Conservation (phyloP, 805 yeast species). For the Zygoascus ofunaensis region DNA sequence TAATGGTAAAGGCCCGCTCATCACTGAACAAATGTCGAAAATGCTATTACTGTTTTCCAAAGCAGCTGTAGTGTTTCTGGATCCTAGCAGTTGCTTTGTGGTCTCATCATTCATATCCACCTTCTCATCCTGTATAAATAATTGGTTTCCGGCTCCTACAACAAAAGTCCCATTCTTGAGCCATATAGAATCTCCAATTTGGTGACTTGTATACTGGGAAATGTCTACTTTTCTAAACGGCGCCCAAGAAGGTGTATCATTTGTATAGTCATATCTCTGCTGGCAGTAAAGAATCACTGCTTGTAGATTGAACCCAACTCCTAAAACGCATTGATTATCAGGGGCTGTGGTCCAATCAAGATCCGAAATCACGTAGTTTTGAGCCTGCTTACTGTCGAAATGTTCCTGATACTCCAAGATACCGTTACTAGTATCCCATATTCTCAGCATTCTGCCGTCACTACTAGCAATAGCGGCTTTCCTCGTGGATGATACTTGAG, state of each 20-base stretch:
- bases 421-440: slow-evolving; percentile 72
- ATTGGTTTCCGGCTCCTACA: slow-evolving; percentile 82
- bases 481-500: slow-evolving; percentile 67
- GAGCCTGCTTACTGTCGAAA: slow-evolving; percentile 23
- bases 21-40: slow-evolving; percentile 59
- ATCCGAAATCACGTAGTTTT: slow-evolving; percentile 41
- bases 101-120: slow-evolving; percentile 47
- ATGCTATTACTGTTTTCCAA: slow-evolving; percentile 29
- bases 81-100: slow-evolving; percentile 47
- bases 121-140: slow-evolving; percentile 67
- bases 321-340: slow-evolving; percentile 58
- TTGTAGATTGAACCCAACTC: slow-evolving; percentile 60
- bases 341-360: slow-evolving; percentile 80
- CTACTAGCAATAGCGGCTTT: slow-evolving; percentile 68
- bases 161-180: slow-evolving; percentile 67
- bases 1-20: slow-evolving; percentile 83
- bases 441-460: slow-evolving; percentile 41
- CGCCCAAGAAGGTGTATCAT: slow-evolving; percentile 65
- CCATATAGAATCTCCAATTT: slow-evolving; percentile 88
- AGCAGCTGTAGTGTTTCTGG: slow-evolving; percentile 30
- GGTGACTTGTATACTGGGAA: slow-evolving; percentile 61
- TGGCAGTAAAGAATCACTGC: slow-evolving; percentile 64
- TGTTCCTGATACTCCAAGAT: slow-evolving; percentile 52
- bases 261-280: slow-evolving; percentile 81
- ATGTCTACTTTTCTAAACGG: slow-evolving; percentile 68